Evolutionary conservation across 352 stramenopile genomes (phyloP).

Genomic region (Globisporangium sylvaticum): DNA sequence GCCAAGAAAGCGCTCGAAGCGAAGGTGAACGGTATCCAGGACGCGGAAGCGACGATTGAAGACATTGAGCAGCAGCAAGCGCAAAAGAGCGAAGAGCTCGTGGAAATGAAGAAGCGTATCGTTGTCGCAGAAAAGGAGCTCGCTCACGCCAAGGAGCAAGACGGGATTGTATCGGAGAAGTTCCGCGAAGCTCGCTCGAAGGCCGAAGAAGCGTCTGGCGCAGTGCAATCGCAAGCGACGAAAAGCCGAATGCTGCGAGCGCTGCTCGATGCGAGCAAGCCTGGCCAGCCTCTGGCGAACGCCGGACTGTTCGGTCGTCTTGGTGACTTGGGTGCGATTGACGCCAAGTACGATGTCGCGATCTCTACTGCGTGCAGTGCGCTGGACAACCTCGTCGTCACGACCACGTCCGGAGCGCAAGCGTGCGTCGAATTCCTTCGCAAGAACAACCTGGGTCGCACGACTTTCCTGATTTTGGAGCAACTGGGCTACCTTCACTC

Average conservation of each 20-base stretch:
- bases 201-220: constrained; percentile 69
- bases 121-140: constrained; percentile 83
- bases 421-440: constrained; percentile 95
- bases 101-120: constrained; percentile 64
- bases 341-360: constrained; percentile 96
- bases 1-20: constrained; percentile 80
- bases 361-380: constrained; percentile 96
- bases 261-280: constrained; percentile 89
- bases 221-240: constrained; percentile 65
- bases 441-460: constrained; percentile 93
- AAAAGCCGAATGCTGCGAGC: constrained; percentile 81
- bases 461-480: constrained; percentile 98
- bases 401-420: constrained; percentile 94
- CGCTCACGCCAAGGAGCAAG: constrained; percentile 47
- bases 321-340: constrained; percentile 96
- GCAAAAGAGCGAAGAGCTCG: constrained; percentile 50
- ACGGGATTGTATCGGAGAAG: constrained; percentile 45
- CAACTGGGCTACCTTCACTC: constrained; percentile 88
- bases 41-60: constrained; percentile 51
- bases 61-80: constrained; percentile 61
- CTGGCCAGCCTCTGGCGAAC: constrained; percentile 87
- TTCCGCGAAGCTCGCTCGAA: constrained; percentile 70
- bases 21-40: constrained; percentile 47
- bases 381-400: constrained; percentile 97
- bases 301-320: constrained; percentile 95